phyloP scores from a whole-genome alignment of 2,329 filamentous ascomycete genomes.

The Pseudogymnoascus sp. region DNA sequence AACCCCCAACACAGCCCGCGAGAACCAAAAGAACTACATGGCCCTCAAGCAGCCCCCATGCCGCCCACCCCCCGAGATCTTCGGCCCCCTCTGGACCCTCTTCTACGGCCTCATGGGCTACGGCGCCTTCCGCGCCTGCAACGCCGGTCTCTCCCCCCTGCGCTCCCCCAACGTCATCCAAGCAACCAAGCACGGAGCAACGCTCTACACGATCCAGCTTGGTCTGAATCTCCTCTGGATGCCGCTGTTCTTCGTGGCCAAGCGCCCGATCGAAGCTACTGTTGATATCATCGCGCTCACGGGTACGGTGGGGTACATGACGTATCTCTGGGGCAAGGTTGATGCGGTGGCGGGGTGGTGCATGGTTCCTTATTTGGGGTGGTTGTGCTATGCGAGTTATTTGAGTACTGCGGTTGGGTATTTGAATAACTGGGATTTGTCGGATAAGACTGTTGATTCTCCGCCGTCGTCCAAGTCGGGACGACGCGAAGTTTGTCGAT shows the following conservation, averaged over 20 bases:
- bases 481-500: slow-evolving; percentile 27
- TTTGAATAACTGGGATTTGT: slow-evolving; percentile 62
- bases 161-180: slow-evolving; percentile 47
- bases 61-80: slow-evolving; percentile 54
- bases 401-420: slow-evolving; percentile 64
- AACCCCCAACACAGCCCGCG: slow-evolving; percentile 36
- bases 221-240: slow-evolving; percentile 84
- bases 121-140: slow-evolving; percentile 72
- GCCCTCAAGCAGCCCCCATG: slow-evolving; percentile 62
- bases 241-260: slow-evolving; percentile 82
- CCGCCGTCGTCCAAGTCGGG: slow-evolving; percentile 20
- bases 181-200: slow-evolving; percentile 61
- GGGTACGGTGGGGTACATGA: slow-evolving; percentile 66
- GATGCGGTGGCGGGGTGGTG: slow-evolving; percentile 68
- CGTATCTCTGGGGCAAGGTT: slow-evolving; percentile 68
- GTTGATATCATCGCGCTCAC: slow-evolving; percentile 67
- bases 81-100: slow-evolving; percentile 59
- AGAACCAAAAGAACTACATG: slow-evolving; percentile 56
- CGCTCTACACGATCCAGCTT: slow-evolving; percentile 80
- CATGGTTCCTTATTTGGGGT: slow-evolving; percentile 75
- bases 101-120: slow-evolving; percentile 83
- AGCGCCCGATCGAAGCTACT: slow-evolving; percentile 66
- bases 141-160: slow-evolving; percentile 51
- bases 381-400: slow-evolving; percentile 85
- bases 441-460: slow-evolving; percentile 26